Evolutionary conservation across 495 filamentous ascomycete genomes (phyloP), one percentile per base, ranked within the genome.

Genomic region (Chaetomium cochliodes): DNA sequence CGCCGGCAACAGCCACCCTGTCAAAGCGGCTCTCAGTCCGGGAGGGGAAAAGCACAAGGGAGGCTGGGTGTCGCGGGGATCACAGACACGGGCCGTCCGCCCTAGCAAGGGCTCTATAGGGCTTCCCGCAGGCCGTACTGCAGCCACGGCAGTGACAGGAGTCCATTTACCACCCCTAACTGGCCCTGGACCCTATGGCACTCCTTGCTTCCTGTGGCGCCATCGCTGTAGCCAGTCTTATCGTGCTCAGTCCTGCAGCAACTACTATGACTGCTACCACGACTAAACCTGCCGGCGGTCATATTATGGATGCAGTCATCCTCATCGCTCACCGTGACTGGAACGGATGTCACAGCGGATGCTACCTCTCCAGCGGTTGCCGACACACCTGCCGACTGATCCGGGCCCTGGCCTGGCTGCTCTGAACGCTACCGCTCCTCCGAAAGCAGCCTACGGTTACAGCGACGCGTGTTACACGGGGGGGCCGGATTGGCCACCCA

Each of bases 381-480:
- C 55, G 20, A 55, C 52, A 41, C 30, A 33, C 6, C 37, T 28
- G 5, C 56, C 37, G 56, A 13, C n/a, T 41, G 56, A 58, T 46
- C 41, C 41, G 41, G 41, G 28, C 0, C 11, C 30, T 7, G 6
- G 22, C 23, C 39, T 18, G 7, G 39, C 56, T 30, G 20, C 20
- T 50, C 1, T 22, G 2, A n/a, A 20, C 39, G 20, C 44, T 16
- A 46, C 33, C 5, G 20, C 33, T 25, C 7, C 20, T 41, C 0
- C 33, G 26, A 55, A 9, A 42, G 41, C 37, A 1, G 37, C 54
- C 54, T 25, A 57, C 54, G 33, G 54, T 28, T n/a, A 42, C 39
- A 26, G 56, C 56, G 23, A n/a, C 20, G 18, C 13, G 3, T 44
- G 39, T 28, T 44, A 8, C 22, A 46, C 41, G n/a, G 30, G 6